phyloP scores from a whole-genome alignment of 2,329 filamentous ascomycete species.

The Daldinia eschscholtzii region DNA sequence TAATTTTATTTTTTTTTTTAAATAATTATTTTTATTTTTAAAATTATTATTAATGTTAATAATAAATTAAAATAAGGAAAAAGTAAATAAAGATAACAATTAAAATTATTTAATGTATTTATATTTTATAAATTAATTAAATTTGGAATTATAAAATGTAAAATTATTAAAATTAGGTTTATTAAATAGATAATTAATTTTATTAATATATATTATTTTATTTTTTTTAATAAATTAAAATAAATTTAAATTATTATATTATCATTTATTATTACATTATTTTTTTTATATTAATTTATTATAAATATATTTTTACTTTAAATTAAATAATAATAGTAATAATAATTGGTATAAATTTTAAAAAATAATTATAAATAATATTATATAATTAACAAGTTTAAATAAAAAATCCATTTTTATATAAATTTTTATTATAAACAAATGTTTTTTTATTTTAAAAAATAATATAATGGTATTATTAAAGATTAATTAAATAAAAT shows the following conservation, averaged over 20 bases:
- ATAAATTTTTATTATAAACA: neutral
- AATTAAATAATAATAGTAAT: neutral
- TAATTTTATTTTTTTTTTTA: neutral
- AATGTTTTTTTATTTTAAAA: neutral
- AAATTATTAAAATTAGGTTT: neutral
- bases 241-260: neutral
- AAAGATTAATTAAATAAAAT: slow-evolving; percentile 1
- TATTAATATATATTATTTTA: slow-evolving; percentile 1
- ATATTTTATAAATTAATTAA: neutral
- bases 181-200: neutral
- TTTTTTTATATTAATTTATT: slow-evolving; percentile 6
- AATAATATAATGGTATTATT: neutral
- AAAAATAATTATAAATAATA: neutral
- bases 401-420: neutral
- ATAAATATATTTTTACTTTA: neutral
- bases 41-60: neutral
- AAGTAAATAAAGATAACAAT: neutral
- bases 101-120: neutral
- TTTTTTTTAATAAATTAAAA: neutral
- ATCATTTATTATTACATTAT: no score
- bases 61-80: neutral
- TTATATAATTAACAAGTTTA: neutral
- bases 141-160: neutral
- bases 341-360: neutral
- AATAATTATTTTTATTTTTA: slow-evolving; percentile 2